Percentiles rank a stretch among this genome's conserved stretches.
Evolutionary conservation across 805 yeast species (phyloP).

Genomic region (Metschnikowia sp.): DNA sequence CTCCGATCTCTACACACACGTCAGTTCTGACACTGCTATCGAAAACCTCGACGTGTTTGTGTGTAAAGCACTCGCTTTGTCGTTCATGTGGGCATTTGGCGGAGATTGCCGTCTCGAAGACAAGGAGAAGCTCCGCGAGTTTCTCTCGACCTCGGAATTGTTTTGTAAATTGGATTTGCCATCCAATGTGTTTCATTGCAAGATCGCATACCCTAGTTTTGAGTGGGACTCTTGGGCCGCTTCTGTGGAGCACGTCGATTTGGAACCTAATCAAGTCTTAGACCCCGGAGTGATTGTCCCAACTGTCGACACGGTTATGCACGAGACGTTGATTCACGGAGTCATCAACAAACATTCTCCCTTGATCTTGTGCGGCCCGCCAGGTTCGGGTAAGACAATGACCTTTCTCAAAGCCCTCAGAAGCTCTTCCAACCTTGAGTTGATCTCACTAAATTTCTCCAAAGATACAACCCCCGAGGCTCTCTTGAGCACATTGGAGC

Average conservation of each 20-base stretch:
- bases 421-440: conserved; percentile 51
- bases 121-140: conserved; percentile 35
- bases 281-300: conserved; percentile 68
- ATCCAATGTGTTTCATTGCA: conserved; percentile 35
- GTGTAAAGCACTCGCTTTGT: conserved; percentile 30
- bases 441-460: conserved; percentile 76
- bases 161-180: conserved; percentile 16
- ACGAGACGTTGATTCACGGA: conserved; percentile 57
- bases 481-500: conserved; percentile 64
- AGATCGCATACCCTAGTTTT: conserved; percentile 43
- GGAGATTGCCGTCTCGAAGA: conserved; percentile 50
- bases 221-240: conserved; percentile 44
- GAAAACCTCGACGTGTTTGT: conserved; percentile 29
- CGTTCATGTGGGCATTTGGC: conserved; percentile 60
- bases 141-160: conserved; percentile 19
- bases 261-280: conserved; percentile 58
- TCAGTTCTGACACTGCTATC: neutral
- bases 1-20: conserved; percentile 19
- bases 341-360: conserved; percentile 56
- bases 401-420: conserved; percentile 67
- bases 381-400: conserved; percentile 98
- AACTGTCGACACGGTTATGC: conserved; percentile 71
- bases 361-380: conserved; percentile 86
- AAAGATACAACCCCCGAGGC: conserved; percentile 68
- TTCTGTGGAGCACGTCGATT: conserved; percentile 38